phyloP scores from a whole-genome alignment of 768 basidiomycete species.

The Rhodotorula graminis region DNA sequence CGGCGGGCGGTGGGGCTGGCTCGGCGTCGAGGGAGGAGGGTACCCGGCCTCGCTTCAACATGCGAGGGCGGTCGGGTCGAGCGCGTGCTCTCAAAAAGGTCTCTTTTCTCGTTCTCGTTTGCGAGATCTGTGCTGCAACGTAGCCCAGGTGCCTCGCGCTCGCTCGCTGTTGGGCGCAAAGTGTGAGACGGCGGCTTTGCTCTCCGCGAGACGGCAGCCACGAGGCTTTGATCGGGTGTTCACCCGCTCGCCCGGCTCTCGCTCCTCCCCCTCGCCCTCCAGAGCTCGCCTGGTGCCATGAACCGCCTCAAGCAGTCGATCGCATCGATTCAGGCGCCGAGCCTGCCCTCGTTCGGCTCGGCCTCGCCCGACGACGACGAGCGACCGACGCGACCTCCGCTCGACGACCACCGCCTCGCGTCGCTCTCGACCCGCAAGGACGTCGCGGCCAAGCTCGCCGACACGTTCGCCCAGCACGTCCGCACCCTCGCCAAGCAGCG shows the following conservation, averaged over 20 bases:
- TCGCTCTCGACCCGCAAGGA: not conserved
- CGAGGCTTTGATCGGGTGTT: too few relatives aligned
- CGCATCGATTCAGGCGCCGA: not conserved
- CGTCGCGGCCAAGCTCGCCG: not conserved
- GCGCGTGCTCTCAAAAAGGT: not conserved
- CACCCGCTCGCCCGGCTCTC: too few relatives aligned
- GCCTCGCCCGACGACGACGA: not conserved
- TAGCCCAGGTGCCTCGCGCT: too few relatives aligned
- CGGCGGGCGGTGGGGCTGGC: too few relatives aligned
- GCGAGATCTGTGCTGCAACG: too few relatives aligned
- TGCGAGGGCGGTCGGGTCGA: not conserved
- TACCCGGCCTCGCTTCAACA: not conserved
- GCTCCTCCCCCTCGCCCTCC: not conserved
- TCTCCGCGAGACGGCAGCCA: too few relatives aligned
- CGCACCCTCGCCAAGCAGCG: slow-evolving; percentile 8
- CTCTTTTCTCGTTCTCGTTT: too few relatives aligned
- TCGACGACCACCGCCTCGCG: not conserved
- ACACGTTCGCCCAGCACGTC: slow-evolving; percentile 1
- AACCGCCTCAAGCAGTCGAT: slow-evolving; percentile 20
- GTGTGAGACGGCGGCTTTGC: too few relatives aligned
- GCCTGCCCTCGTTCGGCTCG: not conserved
- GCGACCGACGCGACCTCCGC: not conserved
- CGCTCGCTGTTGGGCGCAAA: too few relatives aligned
- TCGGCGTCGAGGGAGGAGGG: not conserved
- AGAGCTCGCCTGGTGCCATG: not conserved